Conservation (phyloP, 1,284 basidiomycete genomes). For the Kalmanozyma brasiliensis region DNA sequence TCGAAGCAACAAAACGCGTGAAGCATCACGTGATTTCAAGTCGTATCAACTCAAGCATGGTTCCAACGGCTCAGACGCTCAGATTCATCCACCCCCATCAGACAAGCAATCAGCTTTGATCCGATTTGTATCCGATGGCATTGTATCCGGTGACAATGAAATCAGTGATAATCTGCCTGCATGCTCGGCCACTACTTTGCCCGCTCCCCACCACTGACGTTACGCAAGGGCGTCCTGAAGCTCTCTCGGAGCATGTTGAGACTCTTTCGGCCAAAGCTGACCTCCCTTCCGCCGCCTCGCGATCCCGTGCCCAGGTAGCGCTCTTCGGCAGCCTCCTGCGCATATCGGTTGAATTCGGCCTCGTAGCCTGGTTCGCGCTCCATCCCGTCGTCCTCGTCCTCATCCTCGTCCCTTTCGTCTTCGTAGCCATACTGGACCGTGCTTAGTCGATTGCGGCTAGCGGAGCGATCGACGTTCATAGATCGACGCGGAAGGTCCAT, state of each 20-base stretch:
- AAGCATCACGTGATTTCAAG: constrained; percentile 11
- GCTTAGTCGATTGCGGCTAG: constrained; percentile 15
- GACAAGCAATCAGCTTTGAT: too few species aligned
- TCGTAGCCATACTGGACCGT: constrained; percentile 20
- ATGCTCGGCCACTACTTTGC: background rate
- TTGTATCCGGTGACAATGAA: background rate
- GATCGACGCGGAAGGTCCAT: constrained; percentile 38
- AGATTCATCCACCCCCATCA: too few species aligned
- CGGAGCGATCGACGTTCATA: constrained; percentile 26
- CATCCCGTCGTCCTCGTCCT: constrained; percentile 45
- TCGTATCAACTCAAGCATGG: background rate
- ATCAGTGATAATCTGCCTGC: too few species aligned
- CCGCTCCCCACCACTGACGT: constrained; percentile 5
- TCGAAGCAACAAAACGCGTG: constrained; percentile 1
- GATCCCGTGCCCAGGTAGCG: constrained; percentile 5
- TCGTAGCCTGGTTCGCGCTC: constrained; percentile 41
- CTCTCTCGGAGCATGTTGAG: constrained; percentile 42
- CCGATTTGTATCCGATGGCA: background rate
- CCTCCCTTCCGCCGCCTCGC: constrained; percentile 11
- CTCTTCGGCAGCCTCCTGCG: constrained; percentile 34
- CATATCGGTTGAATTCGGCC: constrained; percentile 43
- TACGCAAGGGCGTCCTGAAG: constrained; percentile 30
- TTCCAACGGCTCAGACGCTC: too few species aligned
- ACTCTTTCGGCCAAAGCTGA: constrained; percentile 47
- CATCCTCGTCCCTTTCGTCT: constrained; percentile 25